Percentiles rank a stretch among this genome's conserved stretches.
Conservation (phyloP, 306 rosid species). For the Abrus pulchellus region DNA sequence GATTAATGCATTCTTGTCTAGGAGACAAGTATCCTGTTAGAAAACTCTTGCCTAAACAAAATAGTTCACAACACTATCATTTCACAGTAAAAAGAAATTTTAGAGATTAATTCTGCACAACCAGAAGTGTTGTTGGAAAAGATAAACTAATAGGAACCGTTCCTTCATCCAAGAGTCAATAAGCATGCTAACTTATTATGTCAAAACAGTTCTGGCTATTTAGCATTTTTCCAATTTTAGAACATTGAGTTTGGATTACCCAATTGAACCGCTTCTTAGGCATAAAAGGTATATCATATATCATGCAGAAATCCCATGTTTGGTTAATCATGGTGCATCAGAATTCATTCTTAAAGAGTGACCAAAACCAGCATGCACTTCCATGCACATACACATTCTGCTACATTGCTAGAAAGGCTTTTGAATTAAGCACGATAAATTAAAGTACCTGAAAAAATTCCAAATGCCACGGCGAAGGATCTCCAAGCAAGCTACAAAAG, state of each 20-base stretch:
- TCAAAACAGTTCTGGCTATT: not conserved
- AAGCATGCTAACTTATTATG: not conserved
- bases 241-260: not conserved
- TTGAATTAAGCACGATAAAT: not conserved
- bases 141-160: not conserved
- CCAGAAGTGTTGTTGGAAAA: not conserved
- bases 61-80: not conserved
- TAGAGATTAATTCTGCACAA: not conserved
- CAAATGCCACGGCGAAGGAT: slow-evolving; percentile 88
- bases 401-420: not conserved
- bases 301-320: not conserved
- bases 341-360: not conserved
- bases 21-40: not conserved
- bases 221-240: not conserved
- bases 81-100: not conserved
- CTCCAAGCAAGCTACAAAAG: slow-evolving; percentile 77
- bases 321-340: not conserved
- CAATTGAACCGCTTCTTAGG: not conserved
- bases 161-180: not conserved
- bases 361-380: slow-evolving; percentile 6
- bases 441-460: slow-evolving; percentile 81
- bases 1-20: not conserved
- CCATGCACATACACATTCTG: not conserved
- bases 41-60: not conserved
- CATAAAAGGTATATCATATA: not conserved